Percentiles rank a stretch among this genome's conserved stretches.
Evolutionary conservation across 1,284 basidiomycete genomes (phyloP).

Genomic region (Anthracocystis setariae): DNA sequence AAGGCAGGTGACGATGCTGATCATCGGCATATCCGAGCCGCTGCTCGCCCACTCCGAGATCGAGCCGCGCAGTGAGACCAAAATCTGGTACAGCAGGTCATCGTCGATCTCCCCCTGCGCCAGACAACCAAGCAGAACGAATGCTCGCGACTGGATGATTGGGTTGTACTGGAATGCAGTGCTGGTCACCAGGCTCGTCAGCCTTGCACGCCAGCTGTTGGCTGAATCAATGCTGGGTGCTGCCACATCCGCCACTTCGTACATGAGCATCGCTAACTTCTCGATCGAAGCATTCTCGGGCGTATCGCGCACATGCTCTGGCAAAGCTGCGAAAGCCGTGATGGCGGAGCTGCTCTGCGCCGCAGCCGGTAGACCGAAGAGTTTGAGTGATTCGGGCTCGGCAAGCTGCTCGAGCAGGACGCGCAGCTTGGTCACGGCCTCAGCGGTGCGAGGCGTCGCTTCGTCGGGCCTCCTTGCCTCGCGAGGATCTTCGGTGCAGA

Average conservation of each 20-base stretch:
- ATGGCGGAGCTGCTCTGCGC: constrained; percentile 16
- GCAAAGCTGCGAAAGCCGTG: constrained; percentile 43
- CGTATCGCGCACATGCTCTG: constrained; percentile 46
- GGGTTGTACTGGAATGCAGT: constrained; percentile 93
- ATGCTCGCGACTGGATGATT: constrained; percentile 86
- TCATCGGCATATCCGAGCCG: constrained; percentile 60
- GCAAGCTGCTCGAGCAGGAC: constrained; percentile 51
- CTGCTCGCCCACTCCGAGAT: constrained; percentile 61
- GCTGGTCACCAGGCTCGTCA: constrained; percentile 91
- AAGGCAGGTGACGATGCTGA: constrained; percentile 64
- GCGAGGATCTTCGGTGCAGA: constrained; percentile 61
- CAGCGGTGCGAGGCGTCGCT: constrained; percentile 38
- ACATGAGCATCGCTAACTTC: constrained; percentile 55
- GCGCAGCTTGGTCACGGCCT: constrained; percentile 46
- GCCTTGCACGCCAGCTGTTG: constrained; percentile 90
- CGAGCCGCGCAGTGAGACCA: constrained; percentile 74
- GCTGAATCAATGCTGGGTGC: constrained; percentile 73
- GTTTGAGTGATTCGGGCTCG: constrained; percentile 45
- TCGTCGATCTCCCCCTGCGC: constrained; percentile 78
- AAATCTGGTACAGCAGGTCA: constrained; percentile 86
- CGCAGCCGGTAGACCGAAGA: constrained; percentile 56
- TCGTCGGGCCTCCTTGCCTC: constrained; percentile 48
- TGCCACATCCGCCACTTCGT: constrained; percentile 57
- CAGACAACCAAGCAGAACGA: constrained; percentile 83
- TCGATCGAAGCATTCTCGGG: constrained; percentile 60